Conservation (phyloP, 2,329 filamentous ascomycete species). For the Calonectria pseudoreteaudii region DNA sequence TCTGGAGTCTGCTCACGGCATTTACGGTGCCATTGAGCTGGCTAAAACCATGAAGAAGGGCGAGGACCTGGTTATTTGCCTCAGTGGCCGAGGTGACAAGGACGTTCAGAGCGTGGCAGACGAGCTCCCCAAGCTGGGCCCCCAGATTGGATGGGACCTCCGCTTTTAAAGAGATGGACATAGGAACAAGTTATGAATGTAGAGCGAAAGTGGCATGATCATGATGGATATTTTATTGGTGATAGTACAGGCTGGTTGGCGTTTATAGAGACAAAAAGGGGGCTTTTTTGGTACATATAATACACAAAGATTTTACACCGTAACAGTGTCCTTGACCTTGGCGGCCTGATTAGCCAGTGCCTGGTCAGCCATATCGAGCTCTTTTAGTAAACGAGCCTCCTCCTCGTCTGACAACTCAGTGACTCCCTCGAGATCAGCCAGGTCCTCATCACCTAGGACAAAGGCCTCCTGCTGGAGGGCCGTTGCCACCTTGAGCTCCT, state of each 20-base stretch:
- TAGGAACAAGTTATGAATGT: not conserved
- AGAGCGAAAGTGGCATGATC: constrained; percentile 28
- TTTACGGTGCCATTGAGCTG: constrained; percentile 88
- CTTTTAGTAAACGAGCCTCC: constrained; percentile 46
- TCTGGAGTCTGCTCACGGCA: constrained; percentile 91
- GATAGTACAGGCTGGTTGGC: constrained; percentile 40
- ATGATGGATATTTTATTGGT: constrained; percentile 34
- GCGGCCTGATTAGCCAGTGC: constrained; percentile 18
- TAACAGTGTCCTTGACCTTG: constrained; percentile 30
- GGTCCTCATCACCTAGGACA: constrained; percentile 56
- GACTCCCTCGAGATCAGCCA: constrained; percentile 52
- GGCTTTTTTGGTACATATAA: constrained; percentile 45
- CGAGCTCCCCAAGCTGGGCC: constrained; percentile 88
- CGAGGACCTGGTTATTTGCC: constrained; percentile 91
- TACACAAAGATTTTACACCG: constrained; percentile 40
- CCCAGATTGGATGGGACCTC: constrained; percentile 83
- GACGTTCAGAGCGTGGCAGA: constrained; percentile 98
- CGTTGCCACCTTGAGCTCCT: constrained; percentile 54
- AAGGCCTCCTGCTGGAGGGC: constrained; percentile 54
- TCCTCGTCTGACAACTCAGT: constrained; percentile 56
- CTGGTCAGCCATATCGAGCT: constrained; percentile 47
- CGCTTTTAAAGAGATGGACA: constrained; percentile 61
- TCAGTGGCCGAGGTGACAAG: constrained; percentile 96
- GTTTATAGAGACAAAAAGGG: constrained; percentile 37
- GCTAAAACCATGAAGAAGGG: constrained; percentile 93